Conservation (phyloP, 768 basidiomycete genomes). For the Mycena albidolilacea region DNA sequence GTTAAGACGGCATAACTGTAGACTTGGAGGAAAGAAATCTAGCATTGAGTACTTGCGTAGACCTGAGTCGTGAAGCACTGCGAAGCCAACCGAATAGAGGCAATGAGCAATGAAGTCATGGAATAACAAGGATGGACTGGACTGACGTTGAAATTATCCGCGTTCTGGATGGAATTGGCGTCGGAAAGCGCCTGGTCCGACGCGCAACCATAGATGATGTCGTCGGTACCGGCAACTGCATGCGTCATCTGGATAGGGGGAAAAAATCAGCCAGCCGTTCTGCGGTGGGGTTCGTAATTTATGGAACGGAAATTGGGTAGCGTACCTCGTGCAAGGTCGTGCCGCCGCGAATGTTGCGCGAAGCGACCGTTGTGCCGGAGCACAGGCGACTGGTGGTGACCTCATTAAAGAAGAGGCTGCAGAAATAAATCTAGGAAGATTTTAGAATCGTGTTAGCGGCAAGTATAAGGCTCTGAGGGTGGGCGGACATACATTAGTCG, state of each 20-base stretch:
- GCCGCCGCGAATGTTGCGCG: constrained; percentile 63
- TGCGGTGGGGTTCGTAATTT: no score
- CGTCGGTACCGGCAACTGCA: constrained; percentile 57
- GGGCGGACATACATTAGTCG: constrained; percentile 53
- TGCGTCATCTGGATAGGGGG: constrained; percentile 53
- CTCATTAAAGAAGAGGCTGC: constrained; percentile 64
- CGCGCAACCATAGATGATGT: constrained; percentile 59
- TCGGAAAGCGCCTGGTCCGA: constrained; percentile 57
- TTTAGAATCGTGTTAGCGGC: no score
- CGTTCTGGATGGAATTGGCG: constrained; percentile 52
- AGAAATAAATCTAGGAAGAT: constrained; percentile 60
- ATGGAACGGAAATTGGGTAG: not conserved
- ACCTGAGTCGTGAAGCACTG: constrained; percentile 65
- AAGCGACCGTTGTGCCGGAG: constrained; percentile 58
- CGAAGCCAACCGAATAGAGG: not conserved
- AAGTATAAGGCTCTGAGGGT: no score
- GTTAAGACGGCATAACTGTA: no score
- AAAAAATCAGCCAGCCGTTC: not conserved
- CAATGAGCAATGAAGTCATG: not conserved
- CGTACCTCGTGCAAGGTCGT: constrained; percentile 62
- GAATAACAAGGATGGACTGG: not conserved
- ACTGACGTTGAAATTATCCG: constrained; percentile 65
- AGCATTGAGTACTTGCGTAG: constrained; percentile 51
- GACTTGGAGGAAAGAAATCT: no score
- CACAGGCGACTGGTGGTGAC: constrained; percentile 56